Percentiles rank a stretch among this genome's conserved stretches.
These are phyloP conservation scores for Crithidia sp. DNA, from an alignment of 208 protist genomes.

Conservation along the genomic window DNA sequence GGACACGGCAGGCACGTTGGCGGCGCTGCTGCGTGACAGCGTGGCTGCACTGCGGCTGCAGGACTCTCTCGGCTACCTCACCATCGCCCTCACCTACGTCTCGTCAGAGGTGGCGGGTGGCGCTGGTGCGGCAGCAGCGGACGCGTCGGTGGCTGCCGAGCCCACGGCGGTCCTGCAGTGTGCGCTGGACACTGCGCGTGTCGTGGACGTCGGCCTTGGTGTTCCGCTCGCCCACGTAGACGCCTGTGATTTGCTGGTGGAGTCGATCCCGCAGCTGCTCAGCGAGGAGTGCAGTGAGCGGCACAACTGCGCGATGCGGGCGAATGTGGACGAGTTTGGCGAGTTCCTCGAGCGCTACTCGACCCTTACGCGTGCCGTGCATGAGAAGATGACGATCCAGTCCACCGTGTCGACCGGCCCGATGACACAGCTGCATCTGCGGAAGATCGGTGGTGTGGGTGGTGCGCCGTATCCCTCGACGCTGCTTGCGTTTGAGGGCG, in stretches of 20 bases:
- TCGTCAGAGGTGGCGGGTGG: neutral
- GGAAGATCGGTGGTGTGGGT: constrained; percentile 53
- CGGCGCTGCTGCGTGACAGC: constrained; percentile 20
- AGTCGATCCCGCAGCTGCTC: constrained; percentile 45
- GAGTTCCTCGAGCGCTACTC: constrained; percentile 78
- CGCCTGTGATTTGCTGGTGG: constrained; percentile 59
- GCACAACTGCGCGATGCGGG: constrained; percentile 77
- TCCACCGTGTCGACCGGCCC: constrained; percentile 50
- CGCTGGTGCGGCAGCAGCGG: neutral
- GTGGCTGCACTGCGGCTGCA: constrained; percentile 53
- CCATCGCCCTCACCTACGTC: constrained; percentile 40
- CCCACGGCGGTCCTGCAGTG: constrained; percentile 14
- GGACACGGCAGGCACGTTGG: constrained; percentile 17
- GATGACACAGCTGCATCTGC: constrained; percentile 75
- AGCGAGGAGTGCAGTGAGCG: constrained; percentile 48
- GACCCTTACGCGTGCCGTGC: constrained; percentile 51
- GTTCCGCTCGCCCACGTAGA: constrained; percentile 53
- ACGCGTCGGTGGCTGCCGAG: neutral
- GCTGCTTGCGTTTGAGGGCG: constrained; percentile 66
- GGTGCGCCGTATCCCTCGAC: constrained; percentile 70
- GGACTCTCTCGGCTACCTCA: constrained; percentile 70
- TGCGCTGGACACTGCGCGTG: constrained; percentile 32
- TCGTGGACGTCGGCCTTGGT: constrained; percentile 71
- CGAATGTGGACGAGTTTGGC: constrained; percentile 57
- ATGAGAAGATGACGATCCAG: constrained; percentile 69